Evolutionary conservation across 2,329 filamentous ascomycete species (phyloP), one percentile per base, ranked within the genome.

Genomic region (Xylariaceae sp.): DNA sequence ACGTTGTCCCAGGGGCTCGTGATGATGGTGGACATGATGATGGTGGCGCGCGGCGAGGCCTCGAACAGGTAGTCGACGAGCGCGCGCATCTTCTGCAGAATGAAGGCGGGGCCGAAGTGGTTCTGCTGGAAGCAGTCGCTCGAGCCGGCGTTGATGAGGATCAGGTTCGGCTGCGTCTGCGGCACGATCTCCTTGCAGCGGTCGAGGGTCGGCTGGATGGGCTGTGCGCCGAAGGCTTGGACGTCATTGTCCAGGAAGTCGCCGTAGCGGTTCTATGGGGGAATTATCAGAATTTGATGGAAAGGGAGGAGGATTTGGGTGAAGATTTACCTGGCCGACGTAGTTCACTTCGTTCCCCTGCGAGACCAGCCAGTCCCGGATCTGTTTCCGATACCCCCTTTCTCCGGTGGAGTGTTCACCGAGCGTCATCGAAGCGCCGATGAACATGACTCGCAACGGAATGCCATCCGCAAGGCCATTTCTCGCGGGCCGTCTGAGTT

Each of bases 191-290:
- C 65, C 53, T 63, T 66, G 30, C 67, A 66, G 48, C 66, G 64
- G 35, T 67, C 66, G 52, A 68, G 65, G n/a, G 66, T 68, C 1
- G 67, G 67, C 55, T 67, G 65, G 54, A 71, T 68, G 13, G 67
- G 67, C 17, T 69, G 67, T 8, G 68, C 69, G 18, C 67, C 65
- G 51, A 68, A 71, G 39, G 68, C 69, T 48, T 71, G 67, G n/a
- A 71, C 68, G 18, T 71, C 69, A 54, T 71, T 71, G 57, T 71
- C 69, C 47, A 66, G 64, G 55, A 71, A 68, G 18, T 69, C 65
- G 48, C 68, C 68, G 50, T 58, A 69, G 8, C 68, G 68, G 53
- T 69, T 69, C 67, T 69, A 39, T 18, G 4, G 17, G 37, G 37
- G 34, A 45, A 9, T 34, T 30, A 44, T 41, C 11, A 41, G 37